These are phyloP conservation scores for Claviceps africana DNA, from an alignment of 2,329 filamentous ascomycete species.

Conservation along the genomic window DNA sequence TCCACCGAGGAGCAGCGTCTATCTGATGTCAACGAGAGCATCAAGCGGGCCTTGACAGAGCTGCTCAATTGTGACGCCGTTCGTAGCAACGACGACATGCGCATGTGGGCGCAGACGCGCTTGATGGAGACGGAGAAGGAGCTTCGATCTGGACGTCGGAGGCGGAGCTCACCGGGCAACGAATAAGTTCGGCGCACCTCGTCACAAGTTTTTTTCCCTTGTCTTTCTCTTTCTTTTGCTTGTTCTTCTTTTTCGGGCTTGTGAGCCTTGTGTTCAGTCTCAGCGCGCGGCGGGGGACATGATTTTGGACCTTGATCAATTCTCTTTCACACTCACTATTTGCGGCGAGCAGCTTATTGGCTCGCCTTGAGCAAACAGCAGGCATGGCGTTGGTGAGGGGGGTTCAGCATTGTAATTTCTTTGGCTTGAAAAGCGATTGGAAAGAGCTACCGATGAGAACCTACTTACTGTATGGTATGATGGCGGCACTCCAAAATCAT, in stretches of 20 bases:
- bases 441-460: background rate
- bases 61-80: slow-evolving; percentile 46
- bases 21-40: slow-evolving; percentile 43
- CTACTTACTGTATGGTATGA: background rate
- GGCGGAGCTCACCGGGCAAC: slow-evolving; percentile 26
- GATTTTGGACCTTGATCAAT: background rate
- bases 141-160: slow-evolving; percentile 36
- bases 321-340: background rate
- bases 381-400: slow-evolving; percentile 1
- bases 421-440: background rate
- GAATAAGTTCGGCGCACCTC: slow-evolving; percentile 10
- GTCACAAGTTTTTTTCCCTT: too few species aligned
- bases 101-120: slow-evolving; percentile 44
- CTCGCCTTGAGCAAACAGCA: background rate
- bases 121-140: slow-evolving; percentile 49
- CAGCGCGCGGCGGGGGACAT: background rate
- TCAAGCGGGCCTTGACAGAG: slow-evolving; percentile 47
- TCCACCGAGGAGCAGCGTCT: slow-evolving; percentile 39
- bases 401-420: background rate
- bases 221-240: background rate
- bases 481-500: background rate
- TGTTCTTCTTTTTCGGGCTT: background rate
- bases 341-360: background rate
- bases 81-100: slow-evolving; percentile 34
- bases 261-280: background rate